These are phyloP conservation scores for Laburnicola sp. DNA, from an alignment of 2,329 filamentous ascomycete genomes.

Conservation along the genomic window DNA sequence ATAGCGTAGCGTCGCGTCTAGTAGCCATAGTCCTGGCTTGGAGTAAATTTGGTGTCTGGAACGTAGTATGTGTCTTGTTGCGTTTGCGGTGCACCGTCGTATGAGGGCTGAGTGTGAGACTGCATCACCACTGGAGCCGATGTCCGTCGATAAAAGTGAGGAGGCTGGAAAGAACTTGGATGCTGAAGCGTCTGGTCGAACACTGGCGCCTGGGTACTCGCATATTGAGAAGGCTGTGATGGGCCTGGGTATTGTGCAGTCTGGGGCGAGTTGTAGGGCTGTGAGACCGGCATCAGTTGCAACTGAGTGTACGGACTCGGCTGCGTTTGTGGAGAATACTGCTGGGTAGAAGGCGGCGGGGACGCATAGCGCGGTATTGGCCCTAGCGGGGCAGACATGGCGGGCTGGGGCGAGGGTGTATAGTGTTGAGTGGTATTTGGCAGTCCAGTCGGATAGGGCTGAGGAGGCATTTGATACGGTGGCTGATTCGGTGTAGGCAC, in stretches of 20 bases:
- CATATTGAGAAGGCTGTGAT: conserved; percentile 31
- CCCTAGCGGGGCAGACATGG: conserved; percentile 26
- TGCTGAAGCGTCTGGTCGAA: conserved; percentile 25
- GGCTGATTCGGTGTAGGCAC: not conserved
- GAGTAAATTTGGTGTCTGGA: conserved; percentile 32
- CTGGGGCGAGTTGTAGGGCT: conserved; percentile 25
- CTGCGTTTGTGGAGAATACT: conserved; percentile 24
- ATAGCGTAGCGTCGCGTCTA: conserved; percentile 2
- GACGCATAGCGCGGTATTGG: conserved; percentile 26
- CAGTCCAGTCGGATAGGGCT: conserved; percentile 11
- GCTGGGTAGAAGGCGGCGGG: conserved; percentile 20
- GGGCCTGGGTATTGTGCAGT: conserved; percentile 23
- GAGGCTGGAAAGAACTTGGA: conserved; percentile 25
- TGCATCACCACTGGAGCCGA: conserved; percentile 38
- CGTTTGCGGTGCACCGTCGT: conserved; percentile 27
- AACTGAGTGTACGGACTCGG: conserved; percentile 12
- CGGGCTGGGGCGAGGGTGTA: conserved; percentile 30
- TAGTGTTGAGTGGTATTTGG: conserved; percentile 21
- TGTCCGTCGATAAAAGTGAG: conserved; percentile 33
- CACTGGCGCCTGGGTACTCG: conserved; percentile 25
- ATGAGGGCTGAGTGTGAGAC: conserved; percentile 27
- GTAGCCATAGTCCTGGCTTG: conserved; percentile 14
- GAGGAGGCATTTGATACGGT: conserved; percentile 23
- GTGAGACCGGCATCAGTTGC: conserved; percentile 12
- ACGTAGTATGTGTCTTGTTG: conserved; percentile 33